These are phyloP conservation scores for Cyclostephanos tholiformis DNA, from an alignment of 108 stramenopile genomes.

Conservation along the genomic window DNA sequence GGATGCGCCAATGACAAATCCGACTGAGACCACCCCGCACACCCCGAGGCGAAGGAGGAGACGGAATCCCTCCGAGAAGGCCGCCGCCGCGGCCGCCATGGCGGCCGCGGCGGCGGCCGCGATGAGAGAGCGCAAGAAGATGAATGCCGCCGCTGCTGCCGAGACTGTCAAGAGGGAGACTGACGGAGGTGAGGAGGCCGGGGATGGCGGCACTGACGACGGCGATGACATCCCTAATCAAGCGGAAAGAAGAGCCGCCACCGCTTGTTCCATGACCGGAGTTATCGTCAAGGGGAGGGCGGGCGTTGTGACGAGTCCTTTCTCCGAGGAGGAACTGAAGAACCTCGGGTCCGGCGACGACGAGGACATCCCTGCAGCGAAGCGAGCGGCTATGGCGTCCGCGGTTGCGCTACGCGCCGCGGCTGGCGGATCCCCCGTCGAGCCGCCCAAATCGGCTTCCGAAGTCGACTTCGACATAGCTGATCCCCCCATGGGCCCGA, in stretches of 20 bases:
- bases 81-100: slow-evolving; percentile 34
- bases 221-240: neutral
- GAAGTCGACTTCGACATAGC: slow-evolving; percentile 85
- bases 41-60: slow-evolving; percentile 10
- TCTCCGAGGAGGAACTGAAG: slow-evolving; percentile 21
- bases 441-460: slow-evolving; percentile 65
- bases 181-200: neutral
- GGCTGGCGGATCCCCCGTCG: slow-evolving; percentile 35
- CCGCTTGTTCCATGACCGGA: neutral
- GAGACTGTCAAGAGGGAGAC: neutral
- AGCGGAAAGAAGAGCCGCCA: neutral
- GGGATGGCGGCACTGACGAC: neutral
- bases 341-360: slow-evolving; percentile 29
- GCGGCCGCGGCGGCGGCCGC: slow-evolving; percentile 44
- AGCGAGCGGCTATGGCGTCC: slow-evolving; percentile 45
- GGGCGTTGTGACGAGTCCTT: neutral
- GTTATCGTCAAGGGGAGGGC: neutral
- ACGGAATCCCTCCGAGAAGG: slow-evolving; percentile 38
- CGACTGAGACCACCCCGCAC: neutral
- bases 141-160: slow-evolving; percentile 21
- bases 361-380: slow-evolving; percentile 49
- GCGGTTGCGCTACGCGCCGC: slow-evolving; percentile 46
- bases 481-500: slow-evolving; percentile 70
- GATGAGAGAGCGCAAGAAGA: slow-evolving; percentile 19
- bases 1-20: neutral